These are phyloP conservation scores for Neotropicomus parvogracilis DNA, from an alignment of 1,284 basidiomycete species.

Conservation along the genomic window DNA sequence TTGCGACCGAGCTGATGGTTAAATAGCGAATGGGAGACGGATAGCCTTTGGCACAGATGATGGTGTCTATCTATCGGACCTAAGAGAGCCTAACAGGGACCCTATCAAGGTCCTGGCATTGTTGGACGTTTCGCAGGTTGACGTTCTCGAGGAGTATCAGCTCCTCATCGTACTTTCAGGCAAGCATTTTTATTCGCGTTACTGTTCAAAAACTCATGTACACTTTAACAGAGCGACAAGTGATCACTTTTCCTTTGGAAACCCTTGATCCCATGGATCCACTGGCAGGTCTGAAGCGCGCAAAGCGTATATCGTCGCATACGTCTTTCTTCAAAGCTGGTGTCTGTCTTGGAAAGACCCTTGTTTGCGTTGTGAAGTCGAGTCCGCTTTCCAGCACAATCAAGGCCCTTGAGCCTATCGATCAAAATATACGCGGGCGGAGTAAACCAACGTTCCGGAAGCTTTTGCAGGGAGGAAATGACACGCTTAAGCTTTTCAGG, in stretches of 20 bases:
- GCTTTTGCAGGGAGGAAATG: constrained; percentile 90
- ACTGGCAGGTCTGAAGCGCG: constrained; percentile 85
- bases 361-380: constrained; percentile 97
- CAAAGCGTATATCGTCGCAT: constrained; percentile 93
- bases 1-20: constrained; percentile 9
- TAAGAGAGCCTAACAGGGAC: constrained; percentile 72
- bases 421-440: constrained; percentile 79
- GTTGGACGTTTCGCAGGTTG: constrained; percentile 90
- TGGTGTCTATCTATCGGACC: constrained; percentile 91
- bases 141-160: constrained; percentile 95
- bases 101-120: constrained; percentile 90
- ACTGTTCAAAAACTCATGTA: constrained; percentile 4
- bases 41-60: constrained; percentile 97
- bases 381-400: constrained; percentile 94
- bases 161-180: constrained; percentile 94
- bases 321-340: constrained; percentile 99
- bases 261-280: constrained; percentile 90
- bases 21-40: constrained; percentile 74
- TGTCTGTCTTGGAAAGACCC: constrained; percentile 86
- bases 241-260: constrained; percentile 95
- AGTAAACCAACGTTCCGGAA: constrained; percentile 94
- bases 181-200: constrained; percentile 34
- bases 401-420: constrained; percentile 96
- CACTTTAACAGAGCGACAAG: constrained; percentile 71
- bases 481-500: constrained; percentile 92